These are phyloP conservation scores for Arthrobotrys entomopaga DNA, from an alignment of 2,329 filamentous ascomycete genomes.

Conservation along the genomic window DNA sequence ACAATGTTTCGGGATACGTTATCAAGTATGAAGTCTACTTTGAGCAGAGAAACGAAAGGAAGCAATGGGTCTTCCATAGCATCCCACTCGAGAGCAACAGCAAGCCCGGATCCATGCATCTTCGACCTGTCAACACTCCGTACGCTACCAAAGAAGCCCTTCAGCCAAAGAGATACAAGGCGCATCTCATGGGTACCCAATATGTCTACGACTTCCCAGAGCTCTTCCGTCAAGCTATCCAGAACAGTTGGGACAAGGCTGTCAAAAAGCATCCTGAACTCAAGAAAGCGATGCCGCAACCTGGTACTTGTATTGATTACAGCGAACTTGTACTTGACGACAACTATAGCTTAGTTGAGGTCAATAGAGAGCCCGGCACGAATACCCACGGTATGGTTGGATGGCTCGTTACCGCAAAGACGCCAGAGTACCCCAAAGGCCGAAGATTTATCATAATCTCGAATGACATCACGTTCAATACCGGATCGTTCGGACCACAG, in stretches of 20 bases:
- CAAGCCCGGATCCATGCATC: constrained; percentile 94
- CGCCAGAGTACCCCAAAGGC: constrained; percentile 92
- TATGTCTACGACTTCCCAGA: constrained; percentile 99
- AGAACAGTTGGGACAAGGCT: constrained; percentile 88
- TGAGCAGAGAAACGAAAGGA: constrained; percentile 97
- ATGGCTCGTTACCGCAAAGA: constrained; percentile 93
- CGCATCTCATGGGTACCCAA: constrained; percentile 97
- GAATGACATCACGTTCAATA: constrained; percentile 99
- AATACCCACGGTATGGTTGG: constrained; percentile 99
- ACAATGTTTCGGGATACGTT: constrained; percentile 97
- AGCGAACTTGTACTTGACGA: constrained; percentile 96
- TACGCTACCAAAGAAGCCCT: constrained; percentile 99
- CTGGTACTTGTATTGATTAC: constrained; percentile 92
- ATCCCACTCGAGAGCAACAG: constrained; percentile 73
- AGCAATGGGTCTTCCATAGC: constrained; percentile 98
- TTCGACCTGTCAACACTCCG: constrained; percentile 87
- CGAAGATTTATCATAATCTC: constrained; percentile 94
- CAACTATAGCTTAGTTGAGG: constrained; percentile 87
- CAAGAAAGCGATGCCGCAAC: constrained; percentile 80
- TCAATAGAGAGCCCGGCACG: constrained; percentile 91
- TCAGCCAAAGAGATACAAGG: constrained; percentile 99
- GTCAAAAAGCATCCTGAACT: constrained; percentile 78
- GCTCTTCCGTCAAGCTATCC: constrained; percentile 96
- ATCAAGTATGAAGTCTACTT: constrained; percentile 98
- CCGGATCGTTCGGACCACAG: constrained; percentile 94